phyloP scores from a whole-genome alignment of 805 yeast species.

The Teunomyces barrocoloradensis region DNA sequence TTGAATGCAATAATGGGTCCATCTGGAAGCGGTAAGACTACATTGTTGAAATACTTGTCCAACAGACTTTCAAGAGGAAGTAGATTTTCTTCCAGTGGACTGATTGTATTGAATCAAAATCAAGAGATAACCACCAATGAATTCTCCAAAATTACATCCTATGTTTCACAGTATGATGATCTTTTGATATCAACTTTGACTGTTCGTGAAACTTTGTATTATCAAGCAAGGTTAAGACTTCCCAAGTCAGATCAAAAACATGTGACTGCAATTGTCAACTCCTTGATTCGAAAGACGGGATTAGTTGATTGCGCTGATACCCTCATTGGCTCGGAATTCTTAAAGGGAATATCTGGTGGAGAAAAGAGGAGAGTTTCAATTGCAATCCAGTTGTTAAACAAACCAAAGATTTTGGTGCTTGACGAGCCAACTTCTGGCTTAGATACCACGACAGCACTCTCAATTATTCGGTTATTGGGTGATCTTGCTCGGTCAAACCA shows the following conservation, averaged over 20 bases:
- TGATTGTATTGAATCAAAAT: constrained; percentile 12
- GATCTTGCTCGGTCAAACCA: constrained; percentile 16
- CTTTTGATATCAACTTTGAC: constrained; percentile 23
- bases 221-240: constrained; percentile 23
- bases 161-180: constrained; percentile 24
- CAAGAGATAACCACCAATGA: constrained; percentile 16
- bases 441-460: constrained; percentile 23
- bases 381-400: constrained; percentile 23
- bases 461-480: constrained; percentile 18
- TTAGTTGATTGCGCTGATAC: constrained; percentile 28
- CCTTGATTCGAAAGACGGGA: constrained; percentile 20
- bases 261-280: constrained; percentile 16
- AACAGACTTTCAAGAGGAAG: constrained; percentile 13
- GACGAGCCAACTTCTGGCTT: constrained; percentile 30
- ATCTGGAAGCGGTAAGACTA: constrained; percentile 46
- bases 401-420: constrained; percentile 23
- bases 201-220: constrained; percentile 25
- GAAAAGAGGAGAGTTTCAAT: constrained; percentile 28
- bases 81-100: constrained; percentile 14
- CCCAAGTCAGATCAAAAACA: constrained; percentile 15
- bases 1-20: constrained; percentile 47
- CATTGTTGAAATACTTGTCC: constrained; percentile 33
- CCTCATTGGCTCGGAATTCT: constrained; percentile 19
- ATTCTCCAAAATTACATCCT: constrained; percentile 18
- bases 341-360: constrained; percentile 28